Conservation (phyloP, 768 basidiomycete genomes). For the Trametes sanguinea region DNA sequence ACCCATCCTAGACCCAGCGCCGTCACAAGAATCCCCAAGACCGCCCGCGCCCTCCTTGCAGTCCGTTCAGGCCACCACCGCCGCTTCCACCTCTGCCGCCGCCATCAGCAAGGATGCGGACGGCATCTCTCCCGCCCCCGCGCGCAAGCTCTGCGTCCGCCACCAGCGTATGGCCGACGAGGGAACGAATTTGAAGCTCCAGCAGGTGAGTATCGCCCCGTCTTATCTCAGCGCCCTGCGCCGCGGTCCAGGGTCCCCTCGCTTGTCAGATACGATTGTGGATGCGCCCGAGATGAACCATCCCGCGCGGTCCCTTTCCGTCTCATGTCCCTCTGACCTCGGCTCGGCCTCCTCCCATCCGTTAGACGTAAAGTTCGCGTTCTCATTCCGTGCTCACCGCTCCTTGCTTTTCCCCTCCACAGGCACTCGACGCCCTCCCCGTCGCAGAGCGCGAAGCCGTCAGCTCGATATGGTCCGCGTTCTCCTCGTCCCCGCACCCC, state of each 20-base stretch:
- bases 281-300: not conserved
- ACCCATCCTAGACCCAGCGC: conserved; percentile 21
- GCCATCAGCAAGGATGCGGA: not conserved
- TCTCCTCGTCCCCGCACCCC: conserved; percentile 91
- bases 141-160: conserved; percentile 84
- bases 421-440: conserved; percentile 91
- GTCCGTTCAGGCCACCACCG: not conserved
- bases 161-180: conserved; percentile 98
- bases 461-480: conserved; percentile 93
- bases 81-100: not conserved
- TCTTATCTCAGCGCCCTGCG: not conserved
- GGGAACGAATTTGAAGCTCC: conserved; percentile 88
- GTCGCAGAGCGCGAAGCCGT: conserved; percentile 84
- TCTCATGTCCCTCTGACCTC: conserved; percentile 3
- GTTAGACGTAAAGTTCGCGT: conserved; percentile 2
- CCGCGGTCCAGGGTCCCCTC: not conserved
- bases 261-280: conserved; percentile 3
- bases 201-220: conserved; percentile 60
- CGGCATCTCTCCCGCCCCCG: conserved; percentile 37
- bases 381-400: not conserved
- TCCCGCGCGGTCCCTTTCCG: conserved; percentile 10
- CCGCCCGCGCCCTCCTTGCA: not conserved
- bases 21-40: not conserved
- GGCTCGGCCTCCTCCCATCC: not conserved
- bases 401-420: not conserved